Percentiles rank a stretch among this genome's conserved stretches.
Evolutionary conservation across 352 stramenopile genomes (phyloP).

Genomic region (Elongisporangium undulatum): DNA sequence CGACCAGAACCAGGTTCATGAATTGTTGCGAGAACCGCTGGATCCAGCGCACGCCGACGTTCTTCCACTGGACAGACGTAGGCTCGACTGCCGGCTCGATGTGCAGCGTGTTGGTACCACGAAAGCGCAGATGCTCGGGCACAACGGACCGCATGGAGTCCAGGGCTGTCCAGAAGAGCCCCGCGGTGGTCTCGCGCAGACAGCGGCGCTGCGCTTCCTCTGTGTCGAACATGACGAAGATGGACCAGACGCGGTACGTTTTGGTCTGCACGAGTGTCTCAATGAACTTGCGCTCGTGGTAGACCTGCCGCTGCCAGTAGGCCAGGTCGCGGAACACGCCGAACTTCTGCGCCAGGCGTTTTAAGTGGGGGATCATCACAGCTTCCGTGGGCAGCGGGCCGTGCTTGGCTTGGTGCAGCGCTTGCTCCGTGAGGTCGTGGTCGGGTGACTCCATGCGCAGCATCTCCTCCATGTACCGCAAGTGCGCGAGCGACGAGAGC

Average conservation of each 20-base stretch:
- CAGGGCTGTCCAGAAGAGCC: constrained; percentile 36
- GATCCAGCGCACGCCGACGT: constrained; percentile 36
- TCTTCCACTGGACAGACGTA: constrained; percentile 68
- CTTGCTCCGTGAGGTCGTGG: constrained; percentile 13
- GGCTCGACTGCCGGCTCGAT: constrained; percentile 64
- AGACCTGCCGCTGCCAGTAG: constrained; percentile 59
- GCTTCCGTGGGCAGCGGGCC: constrained; percentile 15
- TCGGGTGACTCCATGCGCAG: constrained; percentile 61
- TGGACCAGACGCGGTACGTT: constrained; percentile 55
- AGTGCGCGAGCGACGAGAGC: constrained; percentile 51
- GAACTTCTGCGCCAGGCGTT: constrained; percentile 31
- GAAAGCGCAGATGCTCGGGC: constrained; percentile 45
- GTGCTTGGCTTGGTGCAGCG: constrained; percentile 32
- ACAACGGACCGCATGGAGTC: constrained; percentile 30
- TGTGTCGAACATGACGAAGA: constrained; percentile 79
- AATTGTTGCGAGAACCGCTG: constrained; percentile 38
- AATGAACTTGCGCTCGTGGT: constrained; percentile 35
- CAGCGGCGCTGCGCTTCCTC: constrained; percentile 56
- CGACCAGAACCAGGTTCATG: constrained; percentile 39
- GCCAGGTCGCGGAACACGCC: constrained; percentile 41
- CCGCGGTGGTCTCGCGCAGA: constrained; percentile 41
- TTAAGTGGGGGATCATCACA: constrained; percentile 12
- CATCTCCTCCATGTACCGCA: constrained; percentile 68
- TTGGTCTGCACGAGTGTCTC: constrained; percentile 26
- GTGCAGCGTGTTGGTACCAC: constrained; percentile 61